These are phyloP conservation scores for Pseudopediastrum boryanum DNA, from an alignment of 139 green algal genomes.

Conservation along the genomic window DNA sequence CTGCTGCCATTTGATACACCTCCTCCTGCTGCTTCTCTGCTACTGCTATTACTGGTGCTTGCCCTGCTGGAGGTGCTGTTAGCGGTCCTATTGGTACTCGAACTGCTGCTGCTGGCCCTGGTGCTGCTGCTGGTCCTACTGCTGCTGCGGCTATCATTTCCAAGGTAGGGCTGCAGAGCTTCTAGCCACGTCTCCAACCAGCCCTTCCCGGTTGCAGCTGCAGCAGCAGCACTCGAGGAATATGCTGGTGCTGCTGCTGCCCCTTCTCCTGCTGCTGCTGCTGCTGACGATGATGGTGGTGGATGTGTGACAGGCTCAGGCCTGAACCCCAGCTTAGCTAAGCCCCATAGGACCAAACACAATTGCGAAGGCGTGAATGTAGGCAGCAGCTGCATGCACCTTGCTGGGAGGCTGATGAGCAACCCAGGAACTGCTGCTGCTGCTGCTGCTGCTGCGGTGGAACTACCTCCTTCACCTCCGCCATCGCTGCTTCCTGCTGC, in stretches of 20 bases:
- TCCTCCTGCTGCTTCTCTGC: background rate
- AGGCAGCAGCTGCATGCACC: conserved; percentile 3
- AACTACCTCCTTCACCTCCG: background rate
- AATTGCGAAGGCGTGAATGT: conserved; percentile 5
- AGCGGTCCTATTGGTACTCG: background rate
- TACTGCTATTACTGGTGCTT: conserved; percentile 5
- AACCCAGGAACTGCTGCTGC: conserved; percentile 20
- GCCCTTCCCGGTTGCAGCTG: too few relatives aligned
- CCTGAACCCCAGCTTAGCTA: conserved; percentile 4
- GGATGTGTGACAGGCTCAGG: too few relatives aligned
- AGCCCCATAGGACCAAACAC: conserved; percentile 7
- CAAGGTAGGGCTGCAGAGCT: conserved; percentile 1
- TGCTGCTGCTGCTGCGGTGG: background rate
- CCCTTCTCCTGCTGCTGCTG: conserved; percentile 1
- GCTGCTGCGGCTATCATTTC: background rate
- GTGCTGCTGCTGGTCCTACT: background rate
- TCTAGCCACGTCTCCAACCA: background rate
- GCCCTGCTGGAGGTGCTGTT: background rate
- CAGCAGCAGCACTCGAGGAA: too few relatives aligned
- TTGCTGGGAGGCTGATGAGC: too few relatives aligned
- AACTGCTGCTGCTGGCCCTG: background rate
- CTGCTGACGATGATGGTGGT: too few relatives aligned
- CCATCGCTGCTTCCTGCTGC: background rate
- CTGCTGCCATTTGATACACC: too few relatives aligned
- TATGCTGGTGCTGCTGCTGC: too few relatives aligned